Conservation (phyloP, 805 yeast species). For the Komagataella pseudopastoris region DNA sequence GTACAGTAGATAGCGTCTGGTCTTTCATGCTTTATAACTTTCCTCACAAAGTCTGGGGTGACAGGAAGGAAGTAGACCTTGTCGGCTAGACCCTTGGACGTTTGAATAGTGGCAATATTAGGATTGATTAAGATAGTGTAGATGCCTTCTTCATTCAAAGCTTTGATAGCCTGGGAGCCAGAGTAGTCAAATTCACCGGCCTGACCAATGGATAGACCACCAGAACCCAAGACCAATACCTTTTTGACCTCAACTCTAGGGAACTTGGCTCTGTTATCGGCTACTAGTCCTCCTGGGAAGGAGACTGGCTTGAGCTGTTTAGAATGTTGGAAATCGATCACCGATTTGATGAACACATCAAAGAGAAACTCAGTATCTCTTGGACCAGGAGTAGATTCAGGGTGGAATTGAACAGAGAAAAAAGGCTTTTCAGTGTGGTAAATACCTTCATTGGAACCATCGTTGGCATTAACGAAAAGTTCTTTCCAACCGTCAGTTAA, state of each 20-base stretch:
- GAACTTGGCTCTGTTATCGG: slow-evolving; percentile 59
- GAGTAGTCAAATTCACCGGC: slow-evolving; percentile 99
- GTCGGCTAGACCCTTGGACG: slow-evolving; percentile 95
- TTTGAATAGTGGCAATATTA: slow-evolving; percentile 96
- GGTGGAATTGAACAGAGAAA: slow-evolving; percentile 98
- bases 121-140: slow-evolving; percentile 94
- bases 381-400: slow-evolving; percentile 99
- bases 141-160: slow-evolving; percentile 94
- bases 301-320: slow-evolving; percentile 51
- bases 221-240: slow-evolving; percentile 90
- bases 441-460: slow-evolving; percentile 97
- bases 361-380: slow-evolving; percentile 96
- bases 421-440: slow-evolving; percentile 78
- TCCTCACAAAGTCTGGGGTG: slow-evolving; percentile 89
- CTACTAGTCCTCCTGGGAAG: slow-evolving; percentile 82
- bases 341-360: slow-evolving; percentile 82
- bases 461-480: slow-evolving; percentile 90
- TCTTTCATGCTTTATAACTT: slow-evolving; percentile 86
- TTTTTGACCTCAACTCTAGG: slow-evolving; percentile 81
- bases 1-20: slow-evolving; percentile 97
- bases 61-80: slow-evolving; percentile 98
- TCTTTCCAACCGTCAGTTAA: slow-evolving; percentile 80
- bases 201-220: slow-evolving; percentile 97
- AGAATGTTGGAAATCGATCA: slow-evolving; percentile 47
- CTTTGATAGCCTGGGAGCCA: slow-evolving; percentile 98